Evolutionary conservation across 176 grass and related monocot genomes (phyloP), one percentile per base, ranked within the genome.

Genomic region (Ensete ventricosum): DNA sequence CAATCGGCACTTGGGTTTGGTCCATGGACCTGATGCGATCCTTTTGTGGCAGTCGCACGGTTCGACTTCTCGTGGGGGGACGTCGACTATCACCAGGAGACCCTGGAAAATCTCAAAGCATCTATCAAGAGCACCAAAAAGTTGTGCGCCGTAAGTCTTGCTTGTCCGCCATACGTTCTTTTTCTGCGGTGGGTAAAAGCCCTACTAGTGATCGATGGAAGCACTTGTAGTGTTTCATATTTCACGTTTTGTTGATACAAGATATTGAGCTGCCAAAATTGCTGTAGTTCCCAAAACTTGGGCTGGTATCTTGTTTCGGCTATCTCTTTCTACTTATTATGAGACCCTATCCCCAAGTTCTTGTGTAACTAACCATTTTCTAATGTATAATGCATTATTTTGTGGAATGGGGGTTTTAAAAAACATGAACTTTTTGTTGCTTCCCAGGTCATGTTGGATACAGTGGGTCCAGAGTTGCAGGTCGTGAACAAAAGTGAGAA

Each of bases 41-140:
- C 14, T 62, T 9, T 60, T 21, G 23, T 70, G 14, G 54, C 88
- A 89, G 95, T 99, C 52, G 95, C 95, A 19, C 80, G 95, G 23
- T 99, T 99, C 62, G 95, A 99, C 84, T 99, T 99, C 81, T 99
- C 95, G 19, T 99, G 88, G 95, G 90, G 88, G 0, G 60, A 99
- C 59, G 77, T 87, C 19, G 90, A 84, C 2, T 99, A 91, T 82
- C 95, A 99, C 81, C 95, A 99, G 90, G 88, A 94, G 72, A 99
- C 90, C 7, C 78, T 99, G 48, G 88, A 91, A 80, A 99, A 89
- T 80, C 90, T 99, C 25, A 99, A 94, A 84, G 50, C 87, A 81
- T 90, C 90, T 75, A 87, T 94, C 77, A 99, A 99, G 82, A 58
- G 82, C 82, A 94, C 90, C 68, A 99, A 94, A 82, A 99, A 89